Base-by-base conservation (phyloP, 2,329 filamentous ascomycete species). In the Colletotrichum noveboracense region DNA sequence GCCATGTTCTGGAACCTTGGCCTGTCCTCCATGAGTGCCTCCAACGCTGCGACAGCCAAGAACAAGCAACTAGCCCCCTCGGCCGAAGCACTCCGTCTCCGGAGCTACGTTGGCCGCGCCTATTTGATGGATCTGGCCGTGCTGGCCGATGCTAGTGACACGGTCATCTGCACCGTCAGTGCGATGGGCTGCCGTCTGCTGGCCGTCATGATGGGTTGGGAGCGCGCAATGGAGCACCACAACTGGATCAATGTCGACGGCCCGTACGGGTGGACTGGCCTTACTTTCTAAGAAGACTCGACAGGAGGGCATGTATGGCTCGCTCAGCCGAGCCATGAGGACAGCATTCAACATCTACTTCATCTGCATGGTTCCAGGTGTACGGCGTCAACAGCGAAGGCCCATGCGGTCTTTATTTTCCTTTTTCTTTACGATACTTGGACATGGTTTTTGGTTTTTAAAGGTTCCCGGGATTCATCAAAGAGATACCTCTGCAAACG, bases 141-240 rank as follows among this genome's bases (percentile, higher is more conserved):
- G 28, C 86, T 97, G 60, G 91, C 92, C 0, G 88, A 89, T 32
- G 90, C 91, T 18, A 92, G 90, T 71, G 95, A 97, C 82, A 89
- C 87, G 14, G 88, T 97, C 9, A 89, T 98, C 2, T 98, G 95
- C 80, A 94, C 93, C 4, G 93, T 96, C 28, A 95, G 93, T 79
- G 91, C 93, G 38, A 91, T 89, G 84, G 91, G 91, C 1, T 98
- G 95, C 82, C 90, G 94, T 26, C 80, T 97, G 69, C 82, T 97
- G 77, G 95, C 91, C 3, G 94, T 98, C 55, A 96, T 97, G 93
- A 92, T 97, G 92, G 95, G 95, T 1, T 96, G 94, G 94, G 93
- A 96, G 48, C 88, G 87, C 34, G 91, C 90, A 7, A 88, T 95
- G 76, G 86, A 87, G 38, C 83, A 88, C 21, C 89, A 88, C 2